Evolutionary conservation across 768 basidiomycete genomes (phyloP).

Genomic region (Ephemerocybe angulata): DNA sequence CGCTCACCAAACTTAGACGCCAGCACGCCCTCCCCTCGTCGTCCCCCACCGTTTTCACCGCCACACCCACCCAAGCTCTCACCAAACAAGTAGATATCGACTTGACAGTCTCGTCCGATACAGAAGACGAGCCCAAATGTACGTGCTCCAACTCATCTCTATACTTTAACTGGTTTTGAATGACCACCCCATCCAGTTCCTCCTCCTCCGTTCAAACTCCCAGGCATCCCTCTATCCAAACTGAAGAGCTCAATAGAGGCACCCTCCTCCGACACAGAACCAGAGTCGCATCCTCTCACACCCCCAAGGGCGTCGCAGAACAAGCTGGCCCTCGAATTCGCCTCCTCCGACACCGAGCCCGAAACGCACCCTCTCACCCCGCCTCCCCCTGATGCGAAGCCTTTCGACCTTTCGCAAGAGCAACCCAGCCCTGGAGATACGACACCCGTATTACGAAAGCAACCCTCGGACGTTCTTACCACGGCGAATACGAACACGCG

Average conservation of each 20-base stretch:
- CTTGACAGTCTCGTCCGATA: slow-evolving; percentile 20
- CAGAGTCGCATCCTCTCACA: slow-evolving; percentile 15
- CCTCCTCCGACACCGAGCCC: neutral
- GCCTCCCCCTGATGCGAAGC: neutral
- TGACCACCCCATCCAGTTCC: slow-evolving; percentile 10
- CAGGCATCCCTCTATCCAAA: neutral
- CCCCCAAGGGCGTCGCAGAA: neutral
- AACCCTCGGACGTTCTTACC: slow-evolving; percentile 1
- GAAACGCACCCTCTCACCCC: neutral
- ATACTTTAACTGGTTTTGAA: slow-evolving; percentile 13
- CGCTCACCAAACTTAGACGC: neutral
- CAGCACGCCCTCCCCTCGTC: neutral
- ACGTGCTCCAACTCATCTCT: neutral
- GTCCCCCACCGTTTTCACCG: neutral
- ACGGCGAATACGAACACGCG: neutral
- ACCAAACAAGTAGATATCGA: neutral
- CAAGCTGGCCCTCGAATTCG: neutral
- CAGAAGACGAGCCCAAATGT: slow-evolving; percentile 42
- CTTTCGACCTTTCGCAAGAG: slow-evolving; percentile 1
- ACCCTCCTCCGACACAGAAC: slow-evolving; percentile 21
- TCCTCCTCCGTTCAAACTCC: slow-evolving; percentile 18
- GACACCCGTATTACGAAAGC: neutral
- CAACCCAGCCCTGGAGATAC: neutral
- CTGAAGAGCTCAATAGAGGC: neutral
- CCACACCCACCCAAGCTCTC: neutral